These are phyloP conservation scores for Ilex paraguariensis DNA, from an alignment of 305 asterid genomes.

Conservation along the genomic window DNA sequence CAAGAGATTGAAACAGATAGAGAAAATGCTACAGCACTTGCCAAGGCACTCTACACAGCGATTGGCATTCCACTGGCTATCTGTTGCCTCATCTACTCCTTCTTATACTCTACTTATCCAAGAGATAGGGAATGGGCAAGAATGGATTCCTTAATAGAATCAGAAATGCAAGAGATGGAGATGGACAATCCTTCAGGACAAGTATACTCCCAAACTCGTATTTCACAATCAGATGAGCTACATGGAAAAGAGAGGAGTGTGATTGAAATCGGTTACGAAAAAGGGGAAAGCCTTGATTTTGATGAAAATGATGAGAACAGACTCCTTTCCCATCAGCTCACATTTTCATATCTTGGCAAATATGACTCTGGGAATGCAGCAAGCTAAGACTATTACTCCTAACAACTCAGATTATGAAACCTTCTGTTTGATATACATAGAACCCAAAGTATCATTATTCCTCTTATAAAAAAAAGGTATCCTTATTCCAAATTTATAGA, in stretches of 20 bases:
- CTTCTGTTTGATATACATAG: too few species aligned
- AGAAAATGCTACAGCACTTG: too few species aligned
- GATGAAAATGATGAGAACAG: slow-evolving; percentile 42
- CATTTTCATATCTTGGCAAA: slow-evolving; percentile 13
- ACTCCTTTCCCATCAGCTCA: slow-evolving; percentile 27
- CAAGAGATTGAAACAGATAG: too few species aligned
- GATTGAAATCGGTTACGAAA: slow-evolving; percentile 32
- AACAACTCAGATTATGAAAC: too few species aligned
- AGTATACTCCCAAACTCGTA: slow-evolving; percentile 20
- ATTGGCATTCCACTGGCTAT: too few species aligned
- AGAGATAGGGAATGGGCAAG: slow-evolving; percentile 73
- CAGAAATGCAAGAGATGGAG: slow-evolving; percentile 37
- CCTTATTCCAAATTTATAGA: too few species aligned
- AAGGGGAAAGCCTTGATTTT: slow-evolving; percentile 23
- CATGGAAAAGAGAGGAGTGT: slow-evolving; percentile 28
- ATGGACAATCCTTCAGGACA: slow-evolving; percentile 21
- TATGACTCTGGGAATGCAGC: neutral
- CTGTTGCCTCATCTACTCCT: too few species aligned
- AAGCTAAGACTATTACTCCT: neutral
- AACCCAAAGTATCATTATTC: too few species aligned
- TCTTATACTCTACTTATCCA: slow-evolving; percentile 72
- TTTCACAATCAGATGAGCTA: slow-evolving; percentile 15
- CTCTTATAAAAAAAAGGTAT: too few species aligned
- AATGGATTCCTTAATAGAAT: slow-evolving; percentile 50
- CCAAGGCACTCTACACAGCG: too few species aligned